Evolutionary conservation across 176 grass and related monocot genomes (phyloP), one percentile per base, ranked within the genome.

Genomic region (Phyllostachys edulis): DNA sequence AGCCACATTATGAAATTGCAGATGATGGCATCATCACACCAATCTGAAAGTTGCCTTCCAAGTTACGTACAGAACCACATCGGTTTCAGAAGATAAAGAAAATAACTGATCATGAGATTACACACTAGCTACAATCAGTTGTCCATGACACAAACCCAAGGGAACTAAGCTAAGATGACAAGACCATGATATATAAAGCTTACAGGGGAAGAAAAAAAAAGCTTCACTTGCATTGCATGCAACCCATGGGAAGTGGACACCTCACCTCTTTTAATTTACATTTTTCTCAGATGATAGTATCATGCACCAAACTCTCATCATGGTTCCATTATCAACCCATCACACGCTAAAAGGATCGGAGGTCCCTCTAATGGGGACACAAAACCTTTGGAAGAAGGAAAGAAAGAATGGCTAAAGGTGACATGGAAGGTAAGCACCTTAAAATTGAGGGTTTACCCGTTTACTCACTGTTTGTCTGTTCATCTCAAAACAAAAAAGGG

Each of bases 221-320:
- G 15, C 27, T 76, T 77, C 88, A 71, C 83, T 90, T 81, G 65
- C 71, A 57, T 78, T 82, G 74, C 72, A 86, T 86, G 72, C 78
- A 73, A 87, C 14, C 62, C 36, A 78, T 82, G 73, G 59, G 84
- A 90, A 71, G 47, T 37, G 20, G 73, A 90, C 79, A 32, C 45
- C 67, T 78, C 39, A 78, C 26, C 76, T 80, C 76, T 7, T 61
- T 36, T 62, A 10, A 42, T 82, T 23, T 24, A 34, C 44, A 12
- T 13, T 64, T 64, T 72, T 72, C 9, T 45, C 51, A 15, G 44
- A 17, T 20, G 63, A 77, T 32, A 36, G 3, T 0, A 45, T 11
- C n/a, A 34, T 64, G 15, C 20, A 40, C 61, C 63, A 78, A 64
- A 71, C 72, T 52, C 34, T 15, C 54, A 52, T 51, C 6, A 70